Evolutionary conservation across 768 basidiomycete species (phyloP), one percentile per base, ranked within the genome.

Genomic region (Suillus placidus): DNA sequence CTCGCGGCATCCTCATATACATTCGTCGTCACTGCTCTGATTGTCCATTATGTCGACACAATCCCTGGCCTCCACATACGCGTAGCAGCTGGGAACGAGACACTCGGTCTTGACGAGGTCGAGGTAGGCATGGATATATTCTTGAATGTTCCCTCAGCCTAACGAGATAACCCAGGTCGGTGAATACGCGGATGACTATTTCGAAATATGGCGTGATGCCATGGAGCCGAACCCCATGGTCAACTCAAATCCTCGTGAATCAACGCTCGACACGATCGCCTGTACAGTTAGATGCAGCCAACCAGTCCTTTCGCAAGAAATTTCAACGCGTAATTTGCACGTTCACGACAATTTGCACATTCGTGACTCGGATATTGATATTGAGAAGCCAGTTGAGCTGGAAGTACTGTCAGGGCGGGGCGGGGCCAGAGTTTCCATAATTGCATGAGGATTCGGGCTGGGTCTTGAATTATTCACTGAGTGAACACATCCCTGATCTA

Each of bases 111-210:
- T 81, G 89, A 91, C 68, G 89, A 90, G 71, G 82, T 86, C 23
- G 87, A 93, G 84, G 89, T 90, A 69, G 63, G 84, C 65, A 14
- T 2, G 13, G 23, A 43, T 14, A 35, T 23, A 3, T 32, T 54
- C 23, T 35, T 30, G 6, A 9, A n/a, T 40, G 32, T 49, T 62
- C 55, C 35, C 6, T n/a, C 34, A 37, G 54, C 2, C 54, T 66
- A 62, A 54, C 61, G 38, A 60, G 26, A 61, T 30, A 20, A 20
- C 14, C 35, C 63, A 89, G 87, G 87, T 88, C 43, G 88, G 88
- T 60, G 88, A 90, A 70, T 90, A 88, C 65, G 88, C 88, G 13
- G 85, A 79, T 20, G 88, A 90, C 68, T 89, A 88, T 66, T 87
- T 88, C 66, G 87, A 92, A 72, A 81, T 90, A 26, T 87, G 87